phyloP scores from a whole-genome alignment of 441 rosid species.

The Syzygium malaccense region DNA sequence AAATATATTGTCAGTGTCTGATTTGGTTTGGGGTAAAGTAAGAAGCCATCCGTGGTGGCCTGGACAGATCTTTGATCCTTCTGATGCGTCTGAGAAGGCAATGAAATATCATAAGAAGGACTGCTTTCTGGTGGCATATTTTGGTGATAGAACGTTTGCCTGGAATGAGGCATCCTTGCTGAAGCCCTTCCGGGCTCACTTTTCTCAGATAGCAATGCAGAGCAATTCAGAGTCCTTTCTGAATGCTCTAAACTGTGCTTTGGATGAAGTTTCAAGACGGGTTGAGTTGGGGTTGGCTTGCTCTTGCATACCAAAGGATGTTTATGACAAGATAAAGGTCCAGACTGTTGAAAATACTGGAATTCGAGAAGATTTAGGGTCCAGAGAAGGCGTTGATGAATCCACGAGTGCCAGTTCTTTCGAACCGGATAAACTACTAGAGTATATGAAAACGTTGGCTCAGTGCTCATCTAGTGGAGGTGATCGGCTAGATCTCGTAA shows the following conservation, averaged over 20 bases:
- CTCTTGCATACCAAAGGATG: slow-evolving; percentile 33
- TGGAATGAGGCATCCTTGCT: slow-evolving; percentile 36
- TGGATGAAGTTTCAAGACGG: slow-evolving; percentile 40
- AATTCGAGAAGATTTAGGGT: slow-evolving; percentile 30
- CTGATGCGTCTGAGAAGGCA: slow-evolving; percentile 41
- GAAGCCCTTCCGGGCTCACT: slow-evolving; percentile 31
- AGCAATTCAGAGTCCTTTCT: slow-evolving; percentile 32
- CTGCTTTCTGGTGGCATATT: slow-evolving; percentile 38
- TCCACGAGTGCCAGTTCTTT: slow-evolving; percentile 23
- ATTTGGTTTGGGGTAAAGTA: slow-evolving; percentile 46
- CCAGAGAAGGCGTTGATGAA: slow-evolving; percentile 25
- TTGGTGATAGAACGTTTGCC: slow-evolving; percentile 47
- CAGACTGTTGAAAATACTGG: slow-evolving; percentile 59
- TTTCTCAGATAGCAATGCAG: slow-evolving; percentile 33
- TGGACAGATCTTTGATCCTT: slow-evolving; percentile 42
- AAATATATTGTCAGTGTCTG: slow-evolving; percentile 24
- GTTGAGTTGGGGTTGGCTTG: slow-evolving; percentile 32
- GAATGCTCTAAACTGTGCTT: slow-evolving; percentile 37
- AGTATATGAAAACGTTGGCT: slow-evolving; percentile 47
- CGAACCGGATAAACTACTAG: slow-evolving; percentile 38
- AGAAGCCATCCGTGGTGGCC: slow-evolving; percentile 60
- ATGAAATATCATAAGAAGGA: slow-evolving; percentile 34
- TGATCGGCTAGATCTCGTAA: slow-evolving; percentile 38
- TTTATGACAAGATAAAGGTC: slow-evolving; percentile 23
- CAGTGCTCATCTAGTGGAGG: slow-evolving; percentile 38